These are phyloP conservation scores for Lactifluus volemus DNA, from an alignment of 768 basidiomycete species.

Conservation along the genomic window DNA sequence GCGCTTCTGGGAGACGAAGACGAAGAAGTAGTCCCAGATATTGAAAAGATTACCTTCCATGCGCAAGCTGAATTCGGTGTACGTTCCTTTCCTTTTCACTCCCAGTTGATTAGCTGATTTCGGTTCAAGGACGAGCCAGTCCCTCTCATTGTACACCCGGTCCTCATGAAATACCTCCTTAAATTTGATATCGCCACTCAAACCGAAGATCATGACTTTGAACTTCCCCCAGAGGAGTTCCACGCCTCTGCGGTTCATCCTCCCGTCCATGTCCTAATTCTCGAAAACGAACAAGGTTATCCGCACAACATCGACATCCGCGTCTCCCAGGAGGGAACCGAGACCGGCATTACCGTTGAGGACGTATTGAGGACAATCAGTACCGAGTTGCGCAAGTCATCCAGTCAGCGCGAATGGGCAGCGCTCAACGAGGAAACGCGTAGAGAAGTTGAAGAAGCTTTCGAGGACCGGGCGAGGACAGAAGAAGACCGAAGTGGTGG, in stretches of 20 bases:
- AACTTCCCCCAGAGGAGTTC: slow-evolving; percentile 6
- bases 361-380: slow-evolving; percentile 2
- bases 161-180: slow-evolving; percentile 12
- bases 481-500: slow-evolving; percentile 8
- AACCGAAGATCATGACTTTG: slow-evolving; percentile 3
- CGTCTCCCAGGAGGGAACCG: not conserved
- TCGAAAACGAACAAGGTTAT: slow-evolving; percentile 13
- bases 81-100: not conserved
- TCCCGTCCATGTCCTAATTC: not conserved
- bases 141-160: slow-evolving; percentile 11
- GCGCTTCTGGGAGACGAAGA: slow-evolving; percentile 8
- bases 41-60: slow-evolving; percentile 3
- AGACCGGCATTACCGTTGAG: slow-evolving; percentile 8
- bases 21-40: slow-evolving; percentile 4
- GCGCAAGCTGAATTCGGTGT: slow-evolving; percentile 4
- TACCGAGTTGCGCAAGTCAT: slow-evolving; percentile 6
- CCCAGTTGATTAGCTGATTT: not conserved
- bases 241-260: slow-evolving; percentile 4
- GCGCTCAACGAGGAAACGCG: slow-evolving; percentile 6
- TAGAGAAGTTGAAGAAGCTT: slow-evolving; percentile 7
- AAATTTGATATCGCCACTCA: slow-evolving; percentile 6
- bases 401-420: slow-evolving; percentile 11
- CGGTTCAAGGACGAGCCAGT: slow-evolving; percentile 4
- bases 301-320: slow-evolving; percentile 12
- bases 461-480: not conserved